These are phyloP conservation scores for Closterium sp. DNA, from an alignment of 139 green algal species.

Conservation along the genomic window DNA sequence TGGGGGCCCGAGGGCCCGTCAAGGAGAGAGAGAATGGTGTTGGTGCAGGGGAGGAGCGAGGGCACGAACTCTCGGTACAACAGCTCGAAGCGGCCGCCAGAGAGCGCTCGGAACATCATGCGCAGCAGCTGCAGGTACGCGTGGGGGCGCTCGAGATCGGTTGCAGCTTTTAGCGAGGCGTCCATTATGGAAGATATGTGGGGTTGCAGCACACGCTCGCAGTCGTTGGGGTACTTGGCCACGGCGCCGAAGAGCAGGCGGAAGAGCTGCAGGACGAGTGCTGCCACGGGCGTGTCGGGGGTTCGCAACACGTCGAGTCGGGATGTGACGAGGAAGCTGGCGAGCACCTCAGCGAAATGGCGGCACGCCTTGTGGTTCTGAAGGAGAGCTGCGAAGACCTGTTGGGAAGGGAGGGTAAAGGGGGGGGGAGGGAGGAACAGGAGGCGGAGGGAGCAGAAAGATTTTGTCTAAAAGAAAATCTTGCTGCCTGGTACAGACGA, in stretches of 20 bases:
- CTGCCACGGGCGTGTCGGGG: constrained; percentile 28
- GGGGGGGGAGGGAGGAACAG: neutral
- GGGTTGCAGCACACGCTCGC: constrained; percentile 55
- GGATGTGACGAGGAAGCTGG: constrained; percentile 54
- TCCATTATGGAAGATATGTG: constrained; percentile 57
- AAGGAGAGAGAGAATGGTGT: constrained; percentile 65
- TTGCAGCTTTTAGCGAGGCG: constrained; percentile 38
- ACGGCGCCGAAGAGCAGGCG: constrained; percentile 63
- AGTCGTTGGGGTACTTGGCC: constrained; percentile 46
- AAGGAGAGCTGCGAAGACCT: constrained; percentile 48
- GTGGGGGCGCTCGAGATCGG: constrained; percentile 36
- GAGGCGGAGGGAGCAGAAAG: neutral
- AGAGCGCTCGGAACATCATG: constrained; percentile 55
- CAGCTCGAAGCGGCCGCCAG: constrained; percentile 55
- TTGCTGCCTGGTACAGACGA: neutral
- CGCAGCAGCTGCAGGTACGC: constrained; percentile 54
- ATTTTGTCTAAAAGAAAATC: neutral
- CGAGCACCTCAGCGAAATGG: constrained; percentile 53
- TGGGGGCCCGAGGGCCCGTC: constrained; percentile 52
- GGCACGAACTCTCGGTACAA: constrained; percentile 58
- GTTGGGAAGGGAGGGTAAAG: neutral
- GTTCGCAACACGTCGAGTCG: constrained; percentile 58
- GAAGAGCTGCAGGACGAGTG: constrained; percentile 61
- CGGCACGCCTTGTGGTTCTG: constrained; percentile 36
- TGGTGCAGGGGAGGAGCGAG: constrained; percentile 57